Base-by-base conservation (phyloP, 2,329 filamentous ascomycete genomes). In the Penicillium sp. region DNA sequence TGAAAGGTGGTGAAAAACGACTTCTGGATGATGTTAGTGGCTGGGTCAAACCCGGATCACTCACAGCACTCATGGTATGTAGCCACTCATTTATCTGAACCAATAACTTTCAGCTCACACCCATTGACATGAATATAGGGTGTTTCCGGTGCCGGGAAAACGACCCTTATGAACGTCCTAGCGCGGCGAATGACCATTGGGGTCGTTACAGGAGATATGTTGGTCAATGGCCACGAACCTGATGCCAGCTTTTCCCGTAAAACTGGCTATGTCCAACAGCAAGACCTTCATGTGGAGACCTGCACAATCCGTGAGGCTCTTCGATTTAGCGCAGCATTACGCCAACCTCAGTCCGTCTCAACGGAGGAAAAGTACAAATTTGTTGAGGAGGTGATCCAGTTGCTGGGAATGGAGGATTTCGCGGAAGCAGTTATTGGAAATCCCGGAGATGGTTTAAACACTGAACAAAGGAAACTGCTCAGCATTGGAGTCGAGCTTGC, bases 401-500 rank as follows among this genome's bases (percentile, higher is more conserved):
- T 96, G 56, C 78, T 97, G 18, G 90, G 92, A 34, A 96, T 96
- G 91, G 80, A 90, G 55, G 86, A 90, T 48, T 96, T 92, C 65
- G 89, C 90, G 12, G 90, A 94, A 66, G 91, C 91, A 7, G 81
- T 96, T 48, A 89, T 96, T 52, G 92, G 91, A 76, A 86, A 90
- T 21, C 90, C 90, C 0, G 91, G 91, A 41, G 89, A 93, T 76
- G 91, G 80, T 65, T 70, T 82, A 45, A 82, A 82, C 54, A 77
- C 82, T 32, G 83, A 86, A 65, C 83, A 86, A 66, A 76, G 83
- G 12, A 86, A 86, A 66, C 86, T 90, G 60, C 79, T 96, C 7
- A 96, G 91, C 0, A 96, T 97, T 59, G 92, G 91, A 69, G 91
- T 97, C 31, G 92, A 97, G 70, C 82, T 97, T 27, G 92, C 90